Evolutionary conservation across 768 basidiomycete species (phyloP).

Genomic region (Tulasnella calospora): DNA sequence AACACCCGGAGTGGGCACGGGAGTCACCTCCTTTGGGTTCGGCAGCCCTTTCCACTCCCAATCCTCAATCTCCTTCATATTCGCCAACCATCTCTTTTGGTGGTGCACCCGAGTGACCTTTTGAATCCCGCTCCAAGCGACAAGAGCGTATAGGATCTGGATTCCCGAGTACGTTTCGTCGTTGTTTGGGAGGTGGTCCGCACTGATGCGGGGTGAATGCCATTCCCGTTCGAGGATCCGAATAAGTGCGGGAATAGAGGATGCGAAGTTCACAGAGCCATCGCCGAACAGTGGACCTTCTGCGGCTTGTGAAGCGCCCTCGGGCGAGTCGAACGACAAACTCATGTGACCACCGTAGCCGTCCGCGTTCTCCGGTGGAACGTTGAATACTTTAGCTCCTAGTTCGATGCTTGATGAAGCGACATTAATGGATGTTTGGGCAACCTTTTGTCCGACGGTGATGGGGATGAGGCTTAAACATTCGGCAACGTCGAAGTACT

Average conservation of each 20-base stretch:
- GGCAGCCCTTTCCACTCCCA: slow-evolving; percentile 29
- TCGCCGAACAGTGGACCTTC: slow-evolving; percentile 16
- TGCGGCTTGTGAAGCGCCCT: not conserved
- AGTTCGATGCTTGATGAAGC: slow-evolving; percentile 60
- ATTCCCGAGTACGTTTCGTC: slow-evolving; percentile 55
- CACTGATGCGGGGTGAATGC: slow-evolving; percentile 48
- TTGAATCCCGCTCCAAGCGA: slow-evolving; percentile 77
- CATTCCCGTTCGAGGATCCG: slow-evolving; percentile 75
- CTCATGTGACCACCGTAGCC: not conserved
- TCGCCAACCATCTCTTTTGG: slow-evolving; percentile 62
- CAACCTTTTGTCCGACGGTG: slow-evolving; percentile 67
- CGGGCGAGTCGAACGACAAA: not conserved
- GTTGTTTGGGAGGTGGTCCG: slow-evolving; percentile 49
- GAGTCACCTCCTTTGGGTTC: slow-evolving; percentile 8
- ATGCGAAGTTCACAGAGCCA: not conserved
- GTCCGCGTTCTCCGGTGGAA: slow-evolving; percentile 53
- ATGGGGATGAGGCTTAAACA: slow-evolving; percentile 70
- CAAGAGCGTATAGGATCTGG: slow-evolving; percentile 62
- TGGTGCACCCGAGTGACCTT: slow-evolving; percentile 78
- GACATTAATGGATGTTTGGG: slow-evolving; percentile 66
- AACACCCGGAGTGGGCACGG: slow-evolving; percentile 29
- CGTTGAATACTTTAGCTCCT: slow-evolving; percentile 46
- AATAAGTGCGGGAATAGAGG: slow-evolving; percentile 49
- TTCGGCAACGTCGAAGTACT: slow-evolving; percentile 61
- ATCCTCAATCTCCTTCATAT: slow-evolving; percentile 57